phyloP scores from a whole-genome alignment of 2,329 filamentous ascomycete species.

The Fonsecaea pedrosoi region DNA sequence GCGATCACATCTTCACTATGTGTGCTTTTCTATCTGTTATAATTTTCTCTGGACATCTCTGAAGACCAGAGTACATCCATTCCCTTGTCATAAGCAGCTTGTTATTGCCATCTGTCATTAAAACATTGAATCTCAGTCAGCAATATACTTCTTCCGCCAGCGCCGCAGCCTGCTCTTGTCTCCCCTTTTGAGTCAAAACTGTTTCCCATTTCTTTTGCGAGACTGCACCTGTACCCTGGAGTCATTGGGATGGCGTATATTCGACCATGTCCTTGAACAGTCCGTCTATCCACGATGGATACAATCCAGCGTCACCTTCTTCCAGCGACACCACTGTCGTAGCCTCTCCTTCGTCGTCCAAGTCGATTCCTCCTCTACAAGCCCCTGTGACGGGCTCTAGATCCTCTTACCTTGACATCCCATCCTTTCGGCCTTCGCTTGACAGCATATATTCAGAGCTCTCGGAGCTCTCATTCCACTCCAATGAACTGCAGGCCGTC shows the following conservation, averaged over 20 bases:
- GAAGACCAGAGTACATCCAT: neutral
- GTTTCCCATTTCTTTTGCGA: neutral
- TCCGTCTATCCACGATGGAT: slow-evolving; percentile 4
- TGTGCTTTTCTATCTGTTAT: neutral
- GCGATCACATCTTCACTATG: neutral
- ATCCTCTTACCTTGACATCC: slow-evolving; percentile 30
- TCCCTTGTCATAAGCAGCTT: neutral
- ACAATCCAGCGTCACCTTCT: slow-evolving; percentile 7
- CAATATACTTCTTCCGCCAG: slow-evolving; percentile 13
- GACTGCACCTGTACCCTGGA: neutral
- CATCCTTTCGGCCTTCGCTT: slow-evolving; percentile 31
- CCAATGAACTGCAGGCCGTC: slow-evolving; percentile 32
- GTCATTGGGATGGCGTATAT: slow-evolving; percentile 21
- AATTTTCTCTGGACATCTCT: neutral
- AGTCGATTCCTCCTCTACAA: slow-evolving; percentile 10
- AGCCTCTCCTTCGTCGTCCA: slow-evolving; percentile 22
- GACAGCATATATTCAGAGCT: slow-evolving; percentile 39
- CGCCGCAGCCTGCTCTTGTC: neutral
- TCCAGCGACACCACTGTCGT: slow-evolving; percentile 17
- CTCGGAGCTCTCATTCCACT: slow-evolving; percentile 40
- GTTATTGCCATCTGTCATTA: no score
- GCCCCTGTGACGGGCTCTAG: neutral
- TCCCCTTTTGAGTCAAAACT: neutral
- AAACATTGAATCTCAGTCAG: slow-evolving; percentile 9
- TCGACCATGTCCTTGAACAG: slow-evolving; percentile 28